Percentiles rank a stretch among this genome's conserved stretches.
phyloP scores from a whole-genome alignment of 768 basidiomycete species.

The Macrolepiota albuminosa region DNA sequence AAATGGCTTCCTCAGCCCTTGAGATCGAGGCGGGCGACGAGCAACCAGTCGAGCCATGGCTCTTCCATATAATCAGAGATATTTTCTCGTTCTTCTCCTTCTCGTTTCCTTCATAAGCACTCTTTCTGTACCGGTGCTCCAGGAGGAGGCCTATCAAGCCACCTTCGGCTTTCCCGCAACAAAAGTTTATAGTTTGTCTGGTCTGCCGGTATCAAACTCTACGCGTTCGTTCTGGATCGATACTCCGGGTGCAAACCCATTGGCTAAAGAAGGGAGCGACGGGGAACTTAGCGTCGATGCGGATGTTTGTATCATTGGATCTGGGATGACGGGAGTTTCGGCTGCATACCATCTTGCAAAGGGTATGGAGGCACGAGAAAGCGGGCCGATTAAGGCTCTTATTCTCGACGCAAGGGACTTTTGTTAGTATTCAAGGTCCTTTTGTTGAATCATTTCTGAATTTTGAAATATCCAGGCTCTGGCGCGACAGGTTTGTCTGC shows the following conservation, averaged over 20 bases:
- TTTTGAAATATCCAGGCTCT: slow-evolving; percentile 41
- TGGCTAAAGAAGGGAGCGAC: slow-evolving; percentile 61
- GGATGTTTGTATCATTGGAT: slow-evolving; percentile 77
- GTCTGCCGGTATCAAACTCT: slow-evolving; percentile 54
- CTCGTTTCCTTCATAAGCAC: not conserved
- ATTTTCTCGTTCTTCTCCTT: not conserved
- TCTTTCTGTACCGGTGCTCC: slow-evolving; percentile 4
- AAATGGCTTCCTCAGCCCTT: not conserved
- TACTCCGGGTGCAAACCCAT: slow-evolving; percentile 56
- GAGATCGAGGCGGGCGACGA: not conserved
- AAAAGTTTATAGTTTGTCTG: not conserved
- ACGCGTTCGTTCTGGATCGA: slow-evolving; percentile 75
- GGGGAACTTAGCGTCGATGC: slow-evolving; percentile 55
- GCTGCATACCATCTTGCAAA: slow-evolving; percentile 68
- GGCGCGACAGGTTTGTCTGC: slow-evolving; percentile 62
- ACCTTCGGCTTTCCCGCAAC: slow-evolving; percentile 4
- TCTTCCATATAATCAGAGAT: not conserved
- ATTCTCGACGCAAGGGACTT: slow-evolving; percentile 85
- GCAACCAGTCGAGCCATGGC: not conserved
- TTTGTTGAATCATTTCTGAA: not conserved
- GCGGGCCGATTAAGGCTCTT: slow-evolving; percentile 22
- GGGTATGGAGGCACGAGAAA: slow-evolving; percentile 17
- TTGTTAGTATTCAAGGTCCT: slow-evolving; percentile 37
- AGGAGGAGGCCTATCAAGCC: slow-evolving; percentile 3
- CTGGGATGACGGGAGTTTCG: slow-evolving; percentile 75